Percentiles rank a stretch among this genome's conserved stretches.
Evolutionary conservation across 805 yeast genomes (phyloP).

Genomic region (Zygosaccharomyces pseudorouxii): DNA sequence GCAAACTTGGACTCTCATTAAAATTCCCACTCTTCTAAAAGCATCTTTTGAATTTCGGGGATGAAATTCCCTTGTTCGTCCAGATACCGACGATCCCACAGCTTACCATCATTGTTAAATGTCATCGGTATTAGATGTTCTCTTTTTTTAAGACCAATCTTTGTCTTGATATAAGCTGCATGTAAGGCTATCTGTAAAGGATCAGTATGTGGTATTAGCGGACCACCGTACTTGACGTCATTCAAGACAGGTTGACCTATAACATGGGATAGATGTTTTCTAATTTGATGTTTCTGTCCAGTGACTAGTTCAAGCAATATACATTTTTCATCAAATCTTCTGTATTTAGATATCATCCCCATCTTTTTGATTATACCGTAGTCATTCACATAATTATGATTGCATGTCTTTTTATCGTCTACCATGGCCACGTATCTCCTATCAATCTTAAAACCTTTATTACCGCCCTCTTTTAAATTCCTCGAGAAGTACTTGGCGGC

Average conservation of each 20-base stretch:
- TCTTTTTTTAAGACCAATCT: conserved; percentile 30
- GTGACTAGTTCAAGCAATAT: conserved; percentile 35
- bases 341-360: conserved; percentile 21
- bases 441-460: conserved; percentile 33
- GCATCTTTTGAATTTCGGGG: conserved; percentile 16
- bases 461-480: conserved; percentile 35
- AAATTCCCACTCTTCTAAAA: conserved; percentile 22
- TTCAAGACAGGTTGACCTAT: conserved; percentile 31
- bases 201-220: conserved; percentile 4
- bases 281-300: conserved; percentile 41
- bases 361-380: conserved; percentile 11
- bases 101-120: conserved; percentile 10
- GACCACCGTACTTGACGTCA: conserved; percentile 30
- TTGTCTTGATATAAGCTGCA: conserved; percentile 34
- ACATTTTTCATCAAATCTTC: conserved; percentile 19
- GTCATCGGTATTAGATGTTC: conserved; percentile 29
- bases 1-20: conserved; percentile 24
- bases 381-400: neutral
- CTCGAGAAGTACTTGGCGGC: conserved; percentile 35
- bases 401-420: conserved; percentile 3
- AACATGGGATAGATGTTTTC: conserved; percentile 29
- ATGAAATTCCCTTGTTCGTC: conserved; percentile 27
- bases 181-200: conserved; percentile 37
- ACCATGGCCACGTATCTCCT: conserved; percentile 37
- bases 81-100: conserved; percentile 30